A percentile compares a stretch with the other conserved stretches of the same genome.
Evolutionary conservation across 1,284 basidiomycete species (phyloP).

Genomic region (Cerioporus squamosus): DNA sequence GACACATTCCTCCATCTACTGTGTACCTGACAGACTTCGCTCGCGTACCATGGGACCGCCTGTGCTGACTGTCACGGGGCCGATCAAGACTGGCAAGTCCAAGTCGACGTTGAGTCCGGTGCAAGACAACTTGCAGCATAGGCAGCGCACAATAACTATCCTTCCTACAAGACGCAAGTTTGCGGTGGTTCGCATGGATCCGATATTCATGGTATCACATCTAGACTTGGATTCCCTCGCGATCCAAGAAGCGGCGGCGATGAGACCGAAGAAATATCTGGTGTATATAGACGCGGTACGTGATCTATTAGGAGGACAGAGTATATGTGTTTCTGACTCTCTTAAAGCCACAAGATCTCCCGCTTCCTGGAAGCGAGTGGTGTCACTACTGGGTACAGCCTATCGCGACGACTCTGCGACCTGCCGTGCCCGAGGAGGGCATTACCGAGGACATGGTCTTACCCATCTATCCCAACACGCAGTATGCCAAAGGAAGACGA

Average conservation of each 20-base stretch:
- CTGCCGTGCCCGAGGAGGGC: background rate
- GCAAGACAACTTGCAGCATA: too few relatives aligned
- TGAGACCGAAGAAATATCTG: background rate
- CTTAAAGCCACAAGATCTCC: constrained; percentile 2
- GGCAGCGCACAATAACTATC: too few relatives aligned
- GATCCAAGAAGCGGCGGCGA: background rate
- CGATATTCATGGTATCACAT: background rate
- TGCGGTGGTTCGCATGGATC: background rate
- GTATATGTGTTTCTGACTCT: background rate
- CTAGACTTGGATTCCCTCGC: background rate
- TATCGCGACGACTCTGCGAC: background rate
- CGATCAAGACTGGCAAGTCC: too few relatives aligned
- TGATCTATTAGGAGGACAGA: background rate
- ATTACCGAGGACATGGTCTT: constrained; percentile 7
- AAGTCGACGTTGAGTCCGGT: too few relatives aligned
- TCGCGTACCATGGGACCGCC: too few relatives aligned
- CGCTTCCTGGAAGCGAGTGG: background rate
- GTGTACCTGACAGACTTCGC: too few relatives aligned
- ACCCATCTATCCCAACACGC: constrained; percentile 7
- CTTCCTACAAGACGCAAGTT: background rate
- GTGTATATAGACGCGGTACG: background rate
- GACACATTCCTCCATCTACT: too few relatives aligned
- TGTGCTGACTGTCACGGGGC: too few relatives aligned
- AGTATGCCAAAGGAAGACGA: background rate
- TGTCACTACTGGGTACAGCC: background rate